phyloP scores from a whole-genome alignment of 2,329 filamentous ascomycete genomes.

The Pseudopithomyces maydicus region DNA sequence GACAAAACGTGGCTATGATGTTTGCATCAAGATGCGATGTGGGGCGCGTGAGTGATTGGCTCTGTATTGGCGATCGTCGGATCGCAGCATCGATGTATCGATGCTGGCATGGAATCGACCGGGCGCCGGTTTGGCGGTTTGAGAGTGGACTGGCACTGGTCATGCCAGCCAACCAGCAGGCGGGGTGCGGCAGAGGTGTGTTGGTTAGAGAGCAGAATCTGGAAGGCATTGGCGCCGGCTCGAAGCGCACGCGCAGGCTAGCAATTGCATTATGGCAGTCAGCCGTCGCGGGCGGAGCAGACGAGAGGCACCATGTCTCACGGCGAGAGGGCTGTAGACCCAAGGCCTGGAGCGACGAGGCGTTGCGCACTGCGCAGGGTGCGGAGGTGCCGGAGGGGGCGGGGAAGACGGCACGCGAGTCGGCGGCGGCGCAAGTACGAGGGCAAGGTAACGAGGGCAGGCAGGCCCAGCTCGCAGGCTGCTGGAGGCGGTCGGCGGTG shows the following conservation, averaged over 20 bases:
- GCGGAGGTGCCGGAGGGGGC: too few species aligned
- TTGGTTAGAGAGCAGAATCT: not conserved
- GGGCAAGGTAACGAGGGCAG: too few species aligned
- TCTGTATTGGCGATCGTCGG: not conserved
- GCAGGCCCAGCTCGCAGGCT: too few species aligned
- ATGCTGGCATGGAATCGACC: not conserved
- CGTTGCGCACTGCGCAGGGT: too few species aligned
- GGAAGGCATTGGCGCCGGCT: not conserved
- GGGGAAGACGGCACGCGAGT: too few species aligned
- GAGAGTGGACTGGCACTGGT: not conserved
- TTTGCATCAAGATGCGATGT: not conserved
- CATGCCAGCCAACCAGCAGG: conserved; percentile 1
- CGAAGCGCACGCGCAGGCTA: not conserved
- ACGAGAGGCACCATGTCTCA: not conserved
- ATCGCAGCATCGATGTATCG: not conserved
- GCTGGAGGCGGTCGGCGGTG: too few species aligned
- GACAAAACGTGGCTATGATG: not conserved
- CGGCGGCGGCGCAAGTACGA: too few species aligned
- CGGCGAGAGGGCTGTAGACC: too few species aligned
- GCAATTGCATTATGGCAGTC: not conserved
- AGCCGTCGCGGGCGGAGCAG: not conserved
- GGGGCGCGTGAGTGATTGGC: not conserved
- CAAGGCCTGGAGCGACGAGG: not conserved
- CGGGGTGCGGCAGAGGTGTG: not conserved
- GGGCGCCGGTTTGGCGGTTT: not conserved